Evolutionary conservation across 148 eudicot genomes (phyloP).

Genomic region (Camellia granthamiana): DNA sequence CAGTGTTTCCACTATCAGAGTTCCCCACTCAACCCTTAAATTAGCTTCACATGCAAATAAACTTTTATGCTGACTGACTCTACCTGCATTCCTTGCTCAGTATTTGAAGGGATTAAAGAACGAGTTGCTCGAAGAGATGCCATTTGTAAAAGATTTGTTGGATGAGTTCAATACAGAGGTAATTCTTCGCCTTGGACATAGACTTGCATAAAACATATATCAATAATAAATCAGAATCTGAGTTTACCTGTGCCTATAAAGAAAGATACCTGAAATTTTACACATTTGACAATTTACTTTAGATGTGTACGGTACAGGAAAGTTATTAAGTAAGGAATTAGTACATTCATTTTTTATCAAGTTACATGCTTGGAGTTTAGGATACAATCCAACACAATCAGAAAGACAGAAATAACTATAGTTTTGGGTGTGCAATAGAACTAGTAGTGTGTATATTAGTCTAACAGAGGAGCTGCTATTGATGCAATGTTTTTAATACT

Average conservation of each 20-base stretch:
- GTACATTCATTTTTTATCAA: not conserved
- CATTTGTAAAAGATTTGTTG: slow-evolving; percentile 37
- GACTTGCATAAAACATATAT: not conserved
- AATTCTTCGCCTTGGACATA: slow-evolving; percentile 4
- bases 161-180: slow-evolving; percentile 40
- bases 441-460: not conserved
- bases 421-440: not conserved
- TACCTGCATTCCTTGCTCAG: slow-evolving; percentile 23
- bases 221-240: not conserved
- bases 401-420: not conserved
- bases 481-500: not conserved
- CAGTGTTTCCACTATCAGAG: not conserved
- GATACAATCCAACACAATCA: not conserved
- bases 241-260: not conserved
- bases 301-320: not conserved
- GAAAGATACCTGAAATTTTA: not conserved
- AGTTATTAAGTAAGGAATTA: not conserved
- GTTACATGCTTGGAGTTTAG: not conserved
- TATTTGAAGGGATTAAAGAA: slow-evolving; percentile 41
- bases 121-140: slow-evolving; percentile 47
- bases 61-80: slow-evolving; percentile 2
- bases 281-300: not conserved
- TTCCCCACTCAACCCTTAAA: not conserved
- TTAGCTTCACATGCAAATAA: not conserved
- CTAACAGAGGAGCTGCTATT: not conserved